Percentiles rank a stretch among this genome's conserved stretches.
These are phyloP conservation scores for Zelopaecilomyces penicillatus DNA, from an alignment of 2,329 filamentous ascomycete genomes.

Conservation along the genomic window DNA sequence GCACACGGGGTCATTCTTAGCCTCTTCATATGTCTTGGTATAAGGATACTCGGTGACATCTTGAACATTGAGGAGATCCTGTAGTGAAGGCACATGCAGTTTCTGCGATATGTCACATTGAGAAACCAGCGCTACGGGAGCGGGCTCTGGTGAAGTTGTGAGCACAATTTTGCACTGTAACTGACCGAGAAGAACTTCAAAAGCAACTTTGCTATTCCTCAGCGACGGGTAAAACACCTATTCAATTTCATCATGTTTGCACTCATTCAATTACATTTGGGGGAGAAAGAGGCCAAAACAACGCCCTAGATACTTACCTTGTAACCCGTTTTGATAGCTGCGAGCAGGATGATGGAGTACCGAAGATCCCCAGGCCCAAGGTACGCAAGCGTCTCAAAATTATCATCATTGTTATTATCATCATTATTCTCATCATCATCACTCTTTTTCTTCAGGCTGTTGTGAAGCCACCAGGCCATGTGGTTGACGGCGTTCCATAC, in stretches of 20 bases:
- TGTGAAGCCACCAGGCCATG: slow-evolving; percentile 2
- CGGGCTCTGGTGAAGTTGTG: not conserved
- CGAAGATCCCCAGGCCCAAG: not conserved
- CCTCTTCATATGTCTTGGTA: slow-evolving; percentile 23
- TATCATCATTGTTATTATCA: not conserved
- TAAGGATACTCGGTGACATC: slow-evolving; percentile 12
- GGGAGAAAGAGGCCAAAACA: too few species aligned
- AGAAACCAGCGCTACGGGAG: not conserved
- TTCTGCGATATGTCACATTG: not conserved
- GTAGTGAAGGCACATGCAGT: not conserved
- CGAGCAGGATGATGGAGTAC: not conserved
- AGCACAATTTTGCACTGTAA: not conserved
- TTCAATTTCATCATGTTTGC: not conserved
- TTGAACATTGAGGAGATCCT: not conserved
- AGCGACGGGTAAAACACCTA: not conserved
- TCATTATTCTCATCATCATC: too few species aligned
- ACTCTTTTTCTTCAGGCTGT: not conserved
- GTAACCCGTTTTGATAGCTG: not conserved
- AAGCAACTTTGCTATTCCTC: not conserved
- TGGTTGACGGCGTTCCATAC: slow-evolving; percentile 1
- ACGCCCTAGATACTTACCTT: not conserved
- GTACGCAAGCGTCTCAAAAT: slow-evolving; percentile 1
- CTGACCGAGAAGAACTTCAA: not conserved
- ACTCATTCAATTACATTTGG: not conserved
- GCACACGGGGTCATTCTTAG: slow-evolving; percentile 25